Conservation (phyloP, 768 basidiomycete species). For the Cyclocybe cylindracea region DNA sequence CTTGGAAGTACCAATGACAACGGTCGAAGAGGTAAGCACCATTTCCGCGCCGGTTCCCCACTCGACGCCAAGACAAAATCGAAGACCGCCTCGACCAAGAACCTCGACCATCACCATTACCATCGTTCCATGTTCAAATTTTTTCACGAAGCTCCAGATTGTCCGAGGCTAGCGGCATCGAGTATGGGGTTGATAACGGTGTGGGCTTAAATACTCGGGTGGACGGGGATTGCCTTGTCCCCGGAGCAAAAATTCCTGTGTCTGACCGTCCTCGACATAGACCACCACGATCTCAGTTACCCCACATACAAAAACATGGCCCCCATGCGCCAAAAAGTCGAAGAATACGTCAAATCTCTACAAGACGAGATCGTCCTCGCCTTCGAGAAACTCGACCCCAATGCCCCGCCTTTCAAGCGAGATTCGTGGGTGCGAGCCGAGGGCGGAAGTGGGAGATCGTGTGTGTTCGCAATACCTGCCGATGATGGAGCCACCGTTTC, state of each 20-base stretch:
- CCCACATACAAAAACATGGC: conserved; percentile 16
- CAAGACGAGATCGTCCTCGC: conserved; percentile 79
- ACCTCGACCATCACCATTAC: too few relatives aligned
- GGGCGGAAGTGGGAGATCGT: conserved; percentile 79
- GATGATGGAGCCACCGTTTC: conserved; percentile 27
- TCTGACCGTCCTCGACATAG: conserved; percentile 9
- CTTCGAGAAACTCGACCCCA: conserved; percentile 79
- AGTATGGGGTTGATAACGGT: too few relatives aligned
- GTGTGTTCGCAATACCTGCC: conserved; percentile 66
- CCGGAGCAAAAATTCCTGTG: not conserved
- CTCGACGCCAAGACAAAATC: too few relatives aligned
- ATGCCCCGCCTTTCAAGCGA: conserved; percentile 70
- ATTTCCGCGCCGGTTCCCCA: too few relatives aligned
- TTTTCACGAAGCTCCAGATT: too few relatives aligned
- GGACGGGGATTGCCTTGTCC: not conserved
- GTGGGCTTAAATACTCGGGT: not conserved
- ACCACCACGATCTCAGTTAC: conserved; percentile 16
- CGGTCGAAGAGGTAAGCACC: too few relatives aligned
- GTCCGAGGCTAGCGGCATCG: too few relatives aligned
- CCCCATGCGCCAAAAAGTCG: conserved; percentile 77
- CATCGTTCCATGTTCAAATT: too few relatives aligned
- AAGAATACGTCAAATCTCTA: conserved; percentile 71
- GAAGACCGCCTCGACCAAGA: too few relatives aligned
- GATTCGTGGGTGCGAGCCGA: conserved; percentile 77
- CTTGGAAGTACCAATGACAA: too few relatives aligned